phyloP scores from a whole-genome alignment of 495 filamentous ascomycete species.

The Aspergillus bertholletiae region DNA sequence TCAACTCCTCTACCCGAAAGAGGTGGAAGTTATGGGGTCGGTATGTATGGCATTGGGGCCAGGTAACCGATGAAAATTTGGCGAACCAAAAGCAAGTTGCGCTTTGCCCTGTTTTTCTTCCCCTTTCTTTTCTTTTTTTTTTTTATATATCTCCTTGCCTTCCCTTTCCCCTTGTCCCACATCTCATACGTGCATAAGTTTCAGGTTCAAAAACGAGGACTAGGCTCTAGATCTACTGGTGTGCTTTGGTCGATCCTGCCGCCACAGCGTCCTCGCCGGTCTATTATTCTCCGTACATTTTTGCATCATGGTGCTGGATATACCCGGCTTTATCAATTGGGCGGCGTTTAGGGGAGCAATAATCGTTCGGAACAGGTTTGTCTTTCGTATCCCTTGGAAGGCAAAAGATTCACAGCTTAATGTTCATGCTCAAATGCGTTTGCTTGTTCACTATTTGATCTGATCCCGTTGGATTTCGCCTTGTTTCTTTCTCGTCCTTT shows the following conservation, averaged over 20 bases:
- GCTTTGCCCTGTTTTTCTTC: constrained; percentile 2
- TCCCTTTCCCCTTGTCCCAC: constrained; percentile 1
- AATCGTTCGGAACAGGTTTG: constrained; percentile 18
- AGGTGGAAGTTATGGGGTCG: constrained; percentile 43
- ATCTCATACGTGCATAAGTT: constrained; percentile 17
- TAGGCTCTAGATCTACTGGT: constrained; percentile 8
- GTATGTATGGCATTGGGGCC: constrained; percentile 48
- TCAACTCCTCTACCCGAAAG: constrained; percentile 43
- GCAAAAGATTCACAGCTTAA: constrained; percentile 27
- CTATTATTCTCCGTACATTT: constrained; percentile 43
- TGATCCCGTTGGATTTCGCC: neutral
- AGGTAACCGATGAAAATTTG: constrained; percentile 25
- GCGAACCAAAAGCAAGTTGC: constrained; percentile 20
- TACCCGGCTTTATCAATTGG: constrained; percentile 50
- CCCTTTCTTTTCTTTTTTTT: constrained; percentile 6
- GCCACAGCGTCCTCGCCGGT: constrained; percentile 15
- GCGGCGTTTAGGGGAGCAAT: constrained; percentile 40
- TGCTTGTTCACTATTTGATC: constrained; percentile 10
- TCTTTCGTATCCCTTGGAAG: constrained; percentile 9
- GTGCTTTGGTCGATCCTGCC: neutral
- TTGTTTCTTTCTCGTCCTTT: constrained; percentile 10
- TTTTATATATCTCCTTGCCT: constrained; percentile 7
- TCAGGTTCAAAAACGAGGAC: constrained; percentile 14
- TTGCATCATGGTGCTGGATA: constrained; percentile 55
- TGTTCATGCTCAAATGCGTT: constrained; percentile 12